Evolutionary conservation across 106 monocot species (phyloP).

Genomic region (Hemerocallis citrina): DNA sequence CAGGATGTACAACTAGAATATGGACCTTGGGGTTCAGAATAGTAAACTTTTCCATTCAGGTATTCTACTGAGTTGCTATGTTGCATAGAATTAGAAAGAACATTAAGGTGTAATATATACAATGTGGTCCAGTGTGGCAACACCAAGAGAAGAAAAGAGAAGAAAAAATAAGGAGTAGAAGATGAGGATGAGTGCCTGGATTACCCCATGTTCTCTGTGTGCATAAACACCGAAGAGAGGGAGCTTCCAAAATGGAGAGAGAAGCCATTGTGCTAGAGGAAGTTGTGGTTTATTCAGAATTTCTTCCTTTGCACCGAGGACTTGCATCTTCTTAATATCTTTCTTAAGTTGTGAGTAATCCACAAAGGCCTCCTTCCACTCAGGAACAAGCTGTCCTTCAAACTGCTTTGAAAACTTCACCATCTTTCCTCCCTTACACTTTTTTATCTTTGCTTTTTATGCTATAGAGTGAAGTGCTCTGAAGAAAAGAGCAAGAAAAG

Average conservation of each 20-base stretch:
- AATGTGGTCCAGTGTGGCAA: no score
- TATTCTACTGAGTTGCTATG: no score
- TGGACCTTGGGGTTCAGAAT: no score
- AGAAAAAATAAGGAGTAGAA: background rate
- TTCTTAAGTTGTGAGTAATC: conserved; percentile 79
- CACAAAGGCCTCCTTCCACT: no score
- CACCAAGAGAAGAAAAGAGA: no score
- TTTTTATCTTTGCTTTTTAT: conserved; percentile 1
- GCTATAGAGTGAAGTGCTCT: conserved; percentile 6
- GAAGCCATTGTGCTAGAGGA: conserved; percentile 19
- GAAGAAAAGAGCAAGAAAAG: background rate
- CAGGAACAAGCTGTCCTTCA: no score
- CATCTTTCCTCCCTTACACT: no score
- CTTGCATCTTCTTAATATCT: conserved; percentile 65
- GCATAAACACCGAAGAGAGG: conserved; percentile 23
- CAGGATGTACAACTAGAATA: no score
- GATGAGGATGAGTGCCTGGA: conserved; percentile 32
- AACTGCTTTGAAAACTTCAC: no score
- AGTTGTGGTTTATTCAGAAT: background rate
- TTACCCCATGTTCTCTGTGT: conserved; percentile 34
- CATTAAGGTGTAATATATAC: no score
- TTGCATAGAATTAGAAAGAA: no score
- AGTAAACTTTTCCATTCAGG: no score
- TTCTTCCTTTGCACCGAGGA: background rate
- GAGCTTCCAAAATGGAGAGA: conserved; percentile 34